A percentile compares a stretch with the other conserved stretches of the same genome.
Conservation (phyloP, 2,329 filamentous ascomycete species). For the Calonectria hawksworthii region DNA sequence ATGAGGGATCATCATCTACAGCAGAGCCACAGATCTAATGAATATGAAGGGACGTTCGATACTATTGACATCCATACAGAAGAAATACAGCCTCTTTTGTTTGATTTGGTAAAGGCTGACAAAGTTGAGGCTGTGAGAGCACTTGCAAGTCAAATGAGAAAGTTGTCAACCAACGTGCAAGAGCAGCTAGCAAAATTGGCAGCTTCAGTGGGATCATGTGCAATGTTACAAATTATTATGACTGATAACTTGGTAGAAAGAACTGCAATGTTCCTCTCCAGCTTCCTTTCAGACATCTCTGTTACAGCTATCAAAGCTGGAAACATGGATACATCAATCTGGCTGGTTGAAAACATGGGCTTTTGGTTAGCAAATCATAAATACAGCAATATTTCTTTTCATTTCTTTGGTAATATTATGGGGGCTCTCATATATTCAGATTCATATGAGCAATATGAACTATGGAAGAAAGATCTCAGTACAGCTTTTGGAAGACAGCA, state of each 20-base stretch:
- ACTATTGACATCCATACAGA: neutral
- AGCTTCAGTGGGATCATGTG: neutral
- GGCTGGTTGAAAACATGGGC: neutral
- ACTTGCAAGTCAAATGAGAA: neutral
- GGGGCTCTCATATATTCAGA: neutral
- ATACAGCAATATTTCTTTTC: no score
- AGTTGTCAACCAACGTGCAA: no score
- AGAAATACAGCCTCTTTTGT: neutral
- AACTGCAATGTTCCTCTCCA: no score
- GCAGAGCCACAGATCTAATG: slow-evolving; percentile 9
- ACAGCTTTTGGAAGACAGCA: no score
- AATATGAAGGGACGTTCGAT: neutral
- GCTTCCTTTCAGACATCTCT: neutral
- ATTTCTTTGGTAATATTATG: no score
- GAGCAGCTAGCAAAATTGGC: neutral
- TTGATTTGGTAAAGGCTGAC: neutral
- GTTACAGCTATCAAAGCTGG: neutral
- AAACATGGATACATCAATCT: neutral
- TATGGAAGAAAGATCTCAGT: neutral
- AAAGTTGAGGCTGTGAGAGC: neutral
- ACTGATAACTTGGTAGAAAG: no score
- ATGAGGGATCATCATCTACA: slow-evolving; percentile 41
- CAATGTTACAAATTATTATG: neutral
- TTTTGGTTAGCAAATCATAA: no score
- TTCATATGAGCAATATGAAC: neutral